These are phyloP conservation scores for Azolla pinnata DNA, from an alignment of 75 land plant species.

Conservation along the genomic window DNA sequence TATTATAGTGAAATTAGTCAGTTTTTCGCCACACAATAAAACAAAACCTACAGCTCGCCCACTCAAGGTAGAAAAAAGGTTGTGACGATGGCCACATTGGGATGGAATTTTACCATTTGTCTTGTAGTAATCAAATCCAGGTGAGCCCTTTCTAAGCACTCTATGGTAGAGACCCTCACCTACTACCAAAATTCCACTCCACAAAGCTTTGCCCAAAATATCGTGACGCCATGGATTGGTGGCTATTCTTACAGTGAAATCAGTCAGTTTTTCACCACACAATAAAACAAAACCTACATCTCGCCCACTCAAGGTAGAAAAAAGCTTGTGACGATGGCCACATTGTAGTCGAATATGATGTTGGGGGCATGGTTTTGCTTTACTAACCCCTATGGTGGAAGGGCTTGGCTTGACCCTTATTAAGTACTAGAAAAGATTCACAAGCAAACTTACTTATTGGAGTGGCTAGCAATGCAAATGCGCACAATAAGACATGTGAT, in stretches of 20 bases:
- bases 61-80: neutral
- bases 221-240: too few species aligned
- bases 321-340: neutral
- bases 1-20: neutral
- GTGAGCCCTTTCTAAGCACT: too few species aligned
- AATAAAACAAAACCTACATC: neutral
- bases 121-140: too few species aligned
- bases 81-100: neutral
- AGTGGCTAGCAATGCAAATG: too few species aligned
- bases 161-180: too few species aligned
- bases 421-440: neutral
- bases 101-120: too few species aligned
- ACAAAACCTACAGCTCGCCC: neutral
- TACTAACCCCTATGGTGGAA: neutral
- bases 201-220: too few species aligned
- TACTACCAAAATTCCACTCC: too few species aligned
- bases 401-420: neutral
- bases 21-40: neutral
- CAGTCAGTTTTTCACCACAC: neutral
- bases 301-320: neutral
- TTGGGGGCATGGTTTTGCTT: neutral
- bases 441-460: neutral
- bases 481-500: too few species aligned
- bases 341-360: neutral
- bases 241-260: neutral